phyloP scores from a whole-genome alignment of 1,284 basidiomycete species.

The Sanghuangporus baumii region DNA sequence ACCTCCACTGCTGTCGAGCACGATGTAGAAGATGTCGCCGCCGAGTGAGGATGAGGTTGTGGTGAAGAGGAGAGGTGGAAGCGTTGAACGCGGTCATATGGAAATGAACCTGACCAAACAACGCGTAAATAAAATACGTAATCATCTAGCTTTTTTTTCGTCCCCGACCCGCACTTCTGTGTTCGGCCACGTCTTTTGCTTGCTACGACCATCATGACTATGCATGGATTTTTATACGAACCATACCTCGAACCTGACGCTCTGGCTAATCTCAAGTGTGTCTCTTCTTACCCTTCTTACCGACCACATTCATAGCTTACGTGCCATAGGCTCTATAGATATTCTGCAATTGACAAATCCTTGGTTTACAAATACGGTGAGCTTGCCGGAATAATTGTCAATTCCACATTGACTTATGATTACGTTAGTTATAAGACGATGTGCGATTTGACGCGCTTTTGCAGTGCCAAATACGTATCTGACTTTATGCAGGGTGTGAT shows the following conservation, averaged over 20 bases:
- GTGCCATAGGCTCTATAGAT: constrained; percentile 14
- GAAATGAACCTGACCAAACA: constrained; percentile 10
- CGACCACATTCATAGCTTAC: background rate
- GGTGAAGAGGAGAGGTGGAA: background rate
- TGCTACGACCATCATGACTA: constrained; percentile 8
- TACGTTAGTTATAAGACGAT: constrained; percentile 20
- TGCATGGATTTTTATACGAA: constrained; percentile 14
- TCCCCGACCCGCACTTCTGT: background rate
- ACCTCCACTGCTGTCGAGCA: background rate
- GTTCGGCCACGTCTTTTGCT: background rate
- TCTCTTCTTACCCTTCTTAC: background rate
- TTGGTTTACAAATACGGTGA: constrained; percentile 22
- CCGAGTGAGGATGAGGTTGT: constrained; percentile 1
- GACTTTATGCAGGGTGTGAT: constrained; percentile 18
- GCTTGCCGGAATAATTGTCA: background rate
- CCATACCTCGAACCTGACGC: constrained; percentile 16
- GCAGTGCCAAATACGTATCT: background rate
- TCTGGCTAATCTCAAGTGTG: constrained; percentile 16
- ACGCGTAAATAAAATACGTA: constrained; percentile 15
- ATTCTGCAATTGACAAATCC: constrained; percentile 22
- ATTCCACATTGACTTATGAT: background rate
- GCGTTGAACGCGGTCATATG: constrained; percentile 1
- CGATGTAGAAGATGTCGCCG: constrained; percentile 14
- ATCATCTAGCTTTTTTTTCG: background rate
- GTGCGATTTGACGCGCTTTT: constrained; percentile 8